Evolutionary conservation across 345 rosid species (phyloP), one percentile per base, ranked within the genome.

Genomic region (Trapa bicornis): DNA sequence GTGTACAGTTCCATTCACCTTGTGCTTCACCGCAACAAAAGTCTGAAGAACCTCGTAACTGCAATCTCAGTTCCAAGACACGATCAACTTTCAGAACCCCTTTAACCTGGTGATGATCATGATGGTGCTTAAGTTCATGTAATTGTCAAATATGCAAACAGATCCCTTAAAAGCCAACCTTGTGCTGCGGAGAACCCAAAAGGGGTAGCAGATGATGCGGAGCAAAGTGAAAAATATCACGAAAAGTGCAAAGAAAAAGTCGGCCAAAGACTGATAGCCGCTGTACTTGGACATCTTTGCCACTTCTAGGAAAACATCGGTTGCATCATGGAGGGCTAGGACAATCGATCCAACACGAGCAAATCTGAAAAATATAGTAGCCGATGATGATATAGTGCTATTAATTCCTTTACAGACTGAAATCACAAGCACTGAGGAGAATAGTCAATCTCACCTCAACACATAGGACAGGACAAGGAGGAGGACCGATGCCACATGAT

Each of bases 221-320:
- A 92, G 80, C 69, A 81, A 63, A 58, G 86, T 86, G 73, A 76
- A 92, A 58, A 79, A 79, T 70, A 84, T 39, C 10, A 79, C 87
- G 56, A 87, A 87, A 62, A 79, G 65, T 64, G 80, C 33, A 66
- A 89, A 87, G 6, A 72, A 78, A 57, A 81, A 35, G 77, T 82
- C 80, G 50, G 94, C 83, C 39, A 74, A 61, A 73, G 72, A 35
- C 73, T 92, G 88, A 39, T 73, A 78, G 64, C 98, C 96, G 62
- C 88, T 80, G 66, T 89, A 92, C 69, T 80, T 85, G n/a, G 95
- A 92, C 91, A 92, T 85, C 81, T 92, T 92, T 65, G 80, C 96
- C 0, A 84, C 58, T 79, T 92, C 98, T 66, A 92, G 72, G 80
- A 86, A 84, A 67, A 82, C 80, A 79, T 92, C 95, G 64, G 78